Evolutionary conservation across 345 rosid species (phyloP), one percentile per base, ranked within the genome.

Genomic region (Arabidopsis thaliana): DNA sequence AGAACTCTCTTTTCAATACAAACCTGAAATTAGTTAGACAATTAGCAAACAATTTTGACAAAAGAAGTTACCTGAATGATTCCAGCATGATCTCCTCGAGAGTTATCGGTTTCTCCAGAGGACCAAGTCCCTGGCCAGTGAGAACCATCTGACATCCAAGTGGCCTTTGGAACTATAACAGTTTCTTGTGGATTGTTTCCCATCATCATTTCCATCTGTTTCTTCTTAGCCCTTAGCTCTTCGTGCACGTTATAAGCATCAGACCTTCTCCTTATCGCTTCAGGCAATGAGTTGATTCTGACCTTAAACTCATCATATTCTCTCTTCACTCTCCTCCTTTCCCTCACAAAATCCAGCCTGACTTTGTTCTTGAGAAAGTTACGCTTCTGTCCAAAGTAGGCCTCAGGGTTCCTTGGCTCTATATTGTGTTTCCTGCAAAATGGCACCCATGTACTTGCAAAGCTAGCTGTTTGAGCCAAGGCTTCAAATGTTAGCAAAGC

Each of bases 121-220:
- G 73, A 76, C 96, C 93, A 91, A 61, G 93, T 88, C 61, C 96
- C 96, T 28, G 96, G 91, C 91, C 96, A 90, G 42, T 85, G 96
- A 74, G 96, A 85, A 9, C 91, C 89, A 83, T 88, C 96, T 30
- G 93, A 86, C 93, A 88, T 88, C 96, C 96, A 90, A 45, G 90
- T 88, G 56, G 93, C 96, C 81, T 84, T 88, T 2, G 83, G 77
- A 32, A 87, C 69, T 71, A 80, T 84, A 14, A 80, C 40, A 32
- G 79, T 42, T 50, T 87, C 91, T 23, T 79, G 71, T 55, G 66
- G 72, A 72, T 74, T 77, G 41, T 60, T 80, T 59, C 88, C 88
- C 79, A 69, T 78, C 72, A 55, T 69, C 70, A 52, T 61, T 59
- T 88, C 88, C 85, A 87, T 83, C 46, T 88, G 96, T 42, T 85